A percentile compares a stretch with the other conserved stretches of the same genome.
These are phyloP conservation scores for Penicillium polonicum DNA, from an alignment of 2,329 filamentous ascomycete species.

Conservation along the genomic window DNA sequence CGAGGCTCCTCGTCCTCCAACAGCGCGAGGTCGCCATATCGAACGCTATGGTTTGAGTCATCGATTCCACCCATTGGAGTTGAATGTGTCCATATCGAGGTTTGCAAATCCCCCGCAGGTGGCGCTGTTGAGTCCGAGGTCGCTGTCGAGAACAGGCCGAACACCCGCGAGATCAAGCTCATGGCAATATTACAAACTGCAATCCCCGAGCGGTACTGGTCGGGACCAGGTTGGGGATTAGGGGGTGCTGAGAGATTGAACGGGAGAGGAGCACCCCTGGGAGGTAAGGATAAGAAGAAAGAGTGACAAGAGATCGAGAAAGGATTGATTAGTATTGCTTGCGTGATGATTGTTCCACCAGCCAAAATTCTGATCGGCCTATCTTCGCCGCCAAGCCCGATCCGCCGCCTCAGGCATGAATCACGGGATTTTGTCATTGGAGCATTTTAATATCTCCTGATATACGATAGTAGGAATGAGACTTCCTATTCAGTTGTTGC, in stretches of 20 bases:
- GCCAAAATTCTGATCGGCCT: constrained; percentile 37
- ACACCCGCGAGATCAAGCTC: constrained; percentile 58
- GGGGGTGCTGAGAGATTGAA: constrained; percentile 21
- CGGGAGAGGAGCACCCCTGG: constrained; percentile 18
- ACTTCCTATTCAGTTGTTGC: background rate
- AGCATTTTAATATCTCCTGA: background rate
- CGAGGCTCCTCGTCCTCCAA: constrained; percentile 56
- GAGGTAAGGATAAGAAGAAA: constrained; percentile 10
- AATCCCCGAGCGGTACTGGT: constrained; percentile 32
- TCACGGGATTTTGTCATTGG: constrained; percentile 10
- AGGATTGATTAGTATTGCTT: constrained; percentile 5
- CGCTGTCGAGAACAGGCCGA: constrained; percentile 52
- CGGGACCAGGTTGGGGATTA: constrained; percentile 30
- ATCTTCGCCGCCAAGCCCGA: constrained; percentile 31
- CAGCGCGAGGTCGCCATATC: constrained; percentile 40
- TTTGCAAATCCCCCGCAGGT: constrained; percentile 28
- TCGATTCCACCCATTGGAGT: constrained; percentile 8
- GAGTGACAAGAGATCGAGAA: constrained; percentile 19
- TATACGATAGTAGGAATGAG: background rate
- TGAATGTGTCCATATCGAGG: constrained; percentile 33
- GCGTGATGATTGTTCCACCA: constrained; percentile 19
- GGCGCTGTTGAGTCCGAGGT: constrained; percentile 25
- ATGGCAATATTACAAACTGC: constrained; percentile 46
- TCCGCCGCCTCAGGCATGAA: constrained; percentile 17
- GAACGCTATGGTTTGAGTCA: constrained; percentile 19